Conservation (phyloP, 495 filamentous ascomycete genomes). For the Neurospora sp. region DNA sequence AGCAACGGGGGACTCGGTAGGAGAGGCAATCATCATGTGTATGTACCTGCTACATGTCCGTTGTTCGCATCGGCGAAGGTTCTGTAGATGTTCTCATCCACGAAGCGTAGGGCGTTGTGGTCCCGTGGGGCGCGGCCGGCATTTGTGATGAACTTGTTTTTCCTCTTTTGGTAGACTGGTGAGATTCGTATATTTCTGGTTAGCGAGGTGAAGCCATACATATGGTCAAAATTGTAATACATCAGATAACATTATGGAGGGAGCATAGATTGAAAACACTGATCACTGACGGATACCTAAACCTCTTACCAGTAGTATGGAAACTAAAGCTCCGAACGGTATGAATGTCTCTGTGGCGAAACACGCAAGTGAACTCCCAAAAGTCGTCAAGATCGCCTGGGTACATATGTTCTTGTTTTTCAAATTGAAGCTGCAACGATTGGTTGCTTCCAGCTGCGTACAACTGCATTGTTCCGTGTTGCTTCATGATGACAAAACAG, state of each 20-base stretch:
- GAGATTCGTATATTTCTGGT: neutral
- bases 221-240: neutral
- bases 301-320: constrained; percentile 30
- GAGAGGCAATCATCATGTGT: neutral
- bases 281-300: neutral
- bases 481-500: neutral
- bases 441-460: constrained; percentile 44
- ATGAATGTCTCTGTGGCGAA: constrained; percentile 23
- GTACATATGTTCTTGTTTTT: neutral
- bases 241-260: neutral
- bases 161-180: neutral
- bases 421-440: constrained; percentile 36
- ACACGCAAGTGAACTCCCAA: constrained; percentile 24
- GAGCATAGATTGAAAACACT: neutral
- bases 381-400: constrained; percentile 30
- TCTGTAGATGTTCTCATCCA: neutral
- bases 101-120: constrained; percentile 3
- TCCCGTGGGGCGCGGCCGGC: constrained; percentile 9
- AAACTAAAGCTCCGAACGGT: constrained; percentile 18
- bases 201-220: neutral
- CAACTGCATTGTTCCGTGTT: constrained; percentile 27
- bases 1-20: neutral
- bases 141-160: neutral
- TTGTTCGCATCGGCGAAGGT: constrained; percentile 18
- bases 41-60: constrained; percentile 12